Conservation (phyloP, 495 filamentous ascomycete genomes). For the Aspergillus kassunensis region DNA sequence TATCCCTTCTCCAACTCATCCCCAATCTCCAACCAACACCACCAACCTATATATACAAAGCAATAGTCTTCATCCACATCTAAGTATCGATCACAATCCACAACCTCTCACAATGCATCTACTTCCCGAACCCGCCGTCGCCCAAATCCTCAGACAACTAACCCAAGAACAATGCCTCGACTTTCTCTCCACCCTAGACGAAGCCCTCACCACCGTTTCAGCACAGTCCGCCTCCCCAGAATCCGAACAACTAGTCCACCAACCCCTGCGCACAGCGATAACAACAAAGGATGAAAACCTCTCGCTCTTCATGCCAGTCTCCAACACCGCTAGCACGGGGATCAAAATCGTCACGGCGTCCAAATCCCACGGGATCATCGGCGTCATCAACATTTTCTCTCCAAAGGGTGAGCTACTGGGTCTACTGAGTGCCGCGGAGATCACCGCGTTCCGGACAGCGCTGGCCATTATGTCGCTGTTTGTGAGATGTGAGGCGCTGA, state of each 20-base stretch:
- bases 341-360: slow-evolving; percentile 58
- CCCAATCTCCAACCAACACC: too few species aligned
- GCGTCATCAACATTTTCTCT: slow-evolving; percentile 74
- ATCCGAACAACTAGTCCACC: slow-evolving; percentile 47
- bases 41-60: neutral
- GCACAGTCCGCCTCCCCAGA: slow-evolving; percentile 23
- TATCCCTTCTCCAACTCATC: neutral
- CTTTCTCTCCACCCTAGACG: slow-evolving; percentile 29
- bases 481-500: slow-evolving; percentile 46
- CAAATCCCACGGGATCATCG: slow-evolving; percentile 46
- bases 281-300: slow-evolving; percentile 61
- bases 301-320: slow-evolving; percentile 90
- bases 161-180: slow-evolving; percentile 29
- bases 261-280: slow-evolving; percentile 72
- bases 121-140: slow-evolving; percentile 38
- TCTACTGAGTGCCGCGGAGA: slow-evolving; percentile 75
- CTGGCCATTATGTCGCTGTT: slow-evolving; percentile 73
- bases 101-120: slow-evolving; percentile 35
- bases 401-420: slow-evolving; percentile 65
- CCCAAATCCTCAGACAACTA: slow-evolving; percentile 34
- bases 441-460: slow-evolving; percentile 93
- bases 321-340: slow-evolving; percentile 49
- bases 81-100: neutral
- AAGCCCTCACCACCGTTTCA: slow-evolving; percentile 29
- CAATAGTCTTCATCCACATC: neutral